Base-by-base conservation (phyloP, 176 grass and related monocot genomes). In the Guadua angustifolia region DNA sequence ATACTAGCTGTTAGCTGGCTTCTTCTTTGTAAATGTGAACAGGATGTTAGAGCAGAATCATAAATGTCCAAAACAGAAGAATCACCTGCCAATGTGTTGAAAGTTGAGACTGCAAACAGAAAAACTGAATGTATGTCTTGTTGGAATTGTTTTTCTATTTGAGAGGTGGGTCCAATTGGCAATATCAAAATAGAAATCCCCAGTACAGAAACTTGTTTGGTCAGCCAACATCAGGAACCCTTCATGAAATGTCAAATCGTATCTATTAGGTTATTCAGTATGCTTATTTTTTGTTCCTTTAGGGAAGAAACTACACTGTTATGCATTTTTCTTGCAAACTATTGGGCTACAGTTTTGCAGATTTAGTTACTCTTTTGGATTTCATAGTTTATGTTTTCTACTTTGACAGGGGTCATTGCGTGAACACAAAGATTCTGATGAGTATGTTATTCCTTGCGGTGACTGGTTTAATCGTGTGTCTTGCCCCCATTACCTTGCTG, bases 391-490 rank as follows among this genome's bases (percentile, higher is more conserved):
- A 46, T 80, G 15, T 57, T 78, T 73, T 42, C 49, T 45, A 32
- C n/a, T 79, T 89, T 86, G 55, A 79, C 89, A 95, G 96, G 96
- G 96, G 71, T 95, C 91, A 1, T 52, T 95, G 82, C 92, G 95
- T 24, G 89, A 91, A 69, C 75, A 92, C 55, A 94, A 79, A 86
- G 82, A 82, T 79, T 86, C 84, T 46, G 93, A 98, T 79, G 91
- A 95, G 75, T 98, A 98, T 79, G 88, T 95, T 44, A 92, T 98
- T 85, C 96, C 96, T 56, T 86, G 71, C 0, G 91, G 91, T 62
- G 93, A 98, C 82, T 98, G 95, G 95, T 98, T 98, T 84, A 78
- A 52, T 42, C 85, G 84, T 72, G 96, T 95, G 66, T 98, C 96
- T 67, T 95, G 80, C 42, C 91, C 96, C 60, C 96, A 98, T 86